phyloP scores from a whole-genome alignment of 1,284 basidiomycete species.

The Ceratobasidium sp. region DNA sequence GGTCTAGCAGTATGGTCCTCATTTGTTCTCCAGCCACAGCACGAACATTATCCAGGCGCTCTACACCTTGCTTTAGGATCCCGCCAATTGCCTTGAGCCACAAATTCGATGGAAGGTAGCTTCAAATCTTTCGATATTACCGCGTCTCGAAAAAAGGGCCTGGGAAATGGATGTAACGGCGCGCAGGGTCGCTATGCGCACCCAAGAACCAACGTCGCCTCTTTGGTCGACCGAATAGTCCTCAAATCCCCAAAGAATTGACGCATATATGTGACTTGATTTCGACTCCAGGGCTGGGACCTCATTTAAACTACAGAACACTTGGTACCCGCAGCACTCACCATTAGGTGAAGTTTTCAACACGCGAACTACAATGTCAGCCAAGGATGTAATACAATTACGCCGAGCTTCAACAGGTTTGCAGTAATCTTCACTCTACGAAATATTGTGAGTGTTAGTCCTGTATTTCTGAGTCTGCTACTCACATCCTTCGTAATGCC shows the following conservation, averaged over 20 bases:
- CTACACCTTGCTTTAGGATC: slow-evolving; percentile 87
- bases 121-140: slow-evolving; percentile 47
- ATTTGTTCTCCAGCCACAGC: slow-evolving; percentile 75
- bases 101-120: slow-evolving; percentile 64
- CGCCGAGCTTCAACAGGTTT: slow-evolving; percentile 66
- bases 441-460: not conserved
- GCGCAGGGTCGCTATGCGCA: slow-evolving; percentile 77
- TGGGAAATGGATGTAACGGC: slow-evolving; percentile 54
- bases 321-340: slow-evolving; percentile 55
- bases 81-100: slow-evolving; percentile 67
- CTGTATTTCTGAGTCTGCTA: not conserved
- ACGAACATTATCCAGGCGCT: slow-evolving; percentile 89
- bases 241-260: slow-evolving; percentile 66
- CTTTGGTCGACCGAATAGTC: slow-evolving; percentile 95
- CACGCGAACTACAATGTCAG: slow-evolving; percentile 55
- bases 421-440: slow-evolving; percentile 29
- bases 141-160: slow-evolving; percentile 41
- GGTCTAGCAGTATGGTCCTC: slow-evolving; percentile 58
- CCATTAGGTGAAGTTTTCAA: slow-evolving; percentile 52
- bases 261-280: slow-evolving; percentile 27
- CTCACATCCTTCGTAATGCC: slow-evolving; percentile 64
- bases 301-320: slow-evolving; percentile 2
- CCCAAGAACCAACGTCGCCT: slow-evolving; percentile 98
- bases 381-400: slow-evolving; percentile 73
- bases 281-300: slow-evolving; percentile 2